These are phyloP conservation scores for Silene vulgaris DNA, from an alignment of 179 eudicot species.

Conservation along the genomic window DNA sequence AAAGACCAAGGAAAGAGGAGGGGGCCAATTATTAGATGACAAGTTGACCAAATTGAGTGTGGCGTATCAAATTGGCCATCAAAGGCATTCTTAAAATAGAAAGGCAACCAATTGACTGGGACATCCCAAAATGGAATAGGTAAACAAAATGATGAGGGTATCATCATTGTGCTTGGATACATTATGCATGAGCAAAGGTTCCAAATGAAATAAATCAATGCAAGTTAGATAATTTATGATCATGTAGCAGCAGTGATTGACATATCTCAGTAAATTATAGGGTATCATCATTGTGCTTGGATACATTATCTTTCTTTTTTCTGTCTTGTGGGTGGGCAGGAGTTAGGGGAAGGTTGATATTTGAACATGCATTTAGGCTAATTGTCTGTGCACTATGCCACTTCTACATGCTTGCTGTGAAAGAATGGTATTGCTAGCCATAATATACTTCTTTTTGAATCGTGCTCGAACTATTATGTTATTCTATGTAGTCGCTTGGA, in stretches of 20 bases:
- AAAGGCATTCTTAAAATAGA: too few relatives aligned
- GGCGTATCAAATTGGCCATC: too few relatives aligned
- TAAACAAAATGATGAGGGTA: too few relatives aligned
- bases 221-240: neutral
- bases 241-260: neutral
- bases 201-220: neutral
- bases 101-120: too few relatives aligned
- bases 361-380: neutral
- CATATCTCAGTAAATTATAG: neutral
- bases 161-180: neutral
- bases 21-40: too few relatives aligned
- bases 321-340: neutral
- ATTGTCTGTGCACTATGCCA: neutral
- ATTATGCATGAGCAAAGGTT: neutral
- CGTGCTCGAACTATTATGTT: too few relatives aligned
- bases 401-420: neutral
- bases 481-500: too few relatives aligned
- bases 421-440: slow-evolving; percentile 2
- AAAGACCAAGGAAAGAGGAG: too few relatives aligned
- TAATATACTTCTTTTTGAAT: neutral
- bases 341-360: neutral
- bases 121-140: too few relatives aligned
- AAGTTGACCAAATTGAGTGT: too few relatives aligned
- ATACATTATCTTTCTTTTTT: too few relatives aligned
- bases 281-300: too few relatives aligned